Conservation (phyloP, 2,329 filamentous ascomycete species). For the Aureobasidium uvarum region DNA sequence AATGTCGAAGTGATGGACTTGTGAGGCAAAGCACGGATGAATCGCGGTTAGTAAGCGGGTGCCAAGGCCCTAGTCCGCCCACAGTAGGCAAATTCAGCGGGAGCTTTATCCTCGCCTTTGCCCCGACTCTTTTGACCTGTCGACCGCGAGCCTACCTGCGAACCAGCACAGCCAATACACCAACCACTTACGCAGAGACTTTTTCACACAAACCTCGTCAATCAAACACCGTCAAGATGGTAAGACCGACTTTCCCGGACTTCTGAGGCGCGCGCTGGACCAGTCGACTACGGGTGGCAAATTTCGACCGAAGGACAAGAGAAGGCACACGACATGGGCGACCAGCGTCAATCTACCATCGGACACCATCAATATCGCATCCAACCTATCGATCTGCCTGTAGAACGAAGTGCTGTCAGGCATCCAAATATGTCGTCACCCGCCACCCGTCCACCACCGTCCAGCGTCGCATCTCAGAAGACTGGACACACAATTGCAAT, state of each 20-base stretch:
- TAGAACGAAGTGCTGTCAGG: constrained; percentile 12
- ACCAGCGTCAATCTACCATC: constrained; percentile 18
- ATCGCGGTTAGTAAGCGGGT: constrained; percentile 17
- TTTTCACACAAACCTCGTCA: constrained; percentile 19
- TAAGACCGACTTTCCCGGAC: constrained; percentile 13
- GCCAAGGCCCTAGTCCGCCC: constrained; percentile 23
- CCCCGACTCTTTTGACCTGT: constrained; percentile 26
- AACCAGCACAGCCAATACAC: constrained; percentile 20
- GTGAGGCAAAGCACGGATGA: constrained; percentile 18
- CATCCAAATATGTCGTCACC: constrained; percentile 1
- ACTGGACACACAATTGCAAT: background rate
- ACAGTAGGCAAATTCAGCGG: constrained; percentile 25
- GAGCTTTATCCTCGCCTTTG: constrained; percentile 25
- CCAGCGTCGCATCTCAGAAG: constrained; percentile 15
- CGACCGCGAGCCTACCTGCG: constrained; percentile 27
- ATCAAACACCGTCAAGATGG: constrained; percentile 25
- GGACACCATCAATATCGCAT: constrained; percentile 3
- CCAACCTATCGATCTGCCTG: background rate
- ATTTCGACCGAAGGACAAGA: background rate
- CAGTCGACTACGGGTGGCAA: constrained; percentile 22
- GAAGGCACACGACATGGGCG: constrained; percentile 24
- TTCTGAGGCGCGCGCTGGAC: constrained; percentile 17
- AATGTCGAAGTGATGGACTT: background rate
- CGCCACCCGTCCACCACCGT: constrained; percentile 1
- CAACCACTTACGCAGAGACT: constrained; percentile 26